Evolutionary conservation across 2,329 filamentous ascomycete genomes (phyloP).

Genomic region (Aspergillus glaucus): DNA sequence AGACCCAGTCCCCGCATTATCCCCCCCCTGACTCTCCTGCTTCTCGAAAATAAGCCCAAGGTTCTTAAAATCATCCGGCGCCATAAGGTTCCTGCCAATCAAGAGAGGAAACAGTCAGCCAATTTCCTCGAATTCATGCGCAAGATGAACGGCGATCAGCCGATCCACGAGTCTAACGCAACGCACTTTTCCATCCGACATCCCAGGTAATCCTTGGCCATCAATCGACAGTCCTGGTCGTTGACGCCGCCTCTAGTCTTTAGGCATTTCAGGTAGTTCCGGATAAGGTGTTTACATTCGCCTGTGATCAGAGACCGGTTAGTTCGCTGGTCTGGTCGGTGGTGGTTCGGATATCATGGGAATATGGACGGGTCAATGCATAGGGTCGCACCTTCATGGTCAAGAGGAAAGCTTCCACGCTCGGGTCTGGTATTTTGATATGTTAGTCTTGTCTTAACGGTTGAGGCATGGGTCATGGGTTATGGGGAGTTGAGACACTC

Average conservation of each 20-base stretch:
- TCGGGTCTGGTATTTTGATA: conserved; percentile 59
- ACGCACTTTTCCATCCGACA: conserved; percentile 92
- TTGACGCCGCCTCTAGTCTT: conserved; percentile 79
- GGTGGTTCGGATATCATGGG: neutral
- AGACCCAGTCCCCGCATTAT: neutral
- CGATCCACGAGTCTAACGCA: neutral
- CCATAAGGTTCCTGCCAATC: conserved; percentile 78
- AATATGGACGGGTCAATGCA: neutral
- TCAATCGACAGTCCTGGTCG: conserved; percentile 71
- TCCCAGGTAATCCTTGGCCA: conserved; percentile 81
- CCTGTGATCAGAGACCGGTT: conserved; percentile 44
- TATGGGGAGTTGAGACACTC: conserved; percentile 29
- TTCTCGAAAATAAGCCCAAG: conserved; percentile 65
- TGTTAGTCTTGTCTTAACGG: neutral
- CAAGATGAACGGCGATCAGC: conserved; percentile 1
- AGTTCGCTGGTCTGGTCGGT: neutral
- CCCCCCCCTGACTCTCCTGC: conserved; percentile 13
- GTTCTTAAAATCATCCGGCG: conserved; percentile 89
- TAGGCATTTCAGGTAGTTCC: conserved; percentile 77
- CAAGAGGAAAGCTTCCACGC: conserved; percentile 90
- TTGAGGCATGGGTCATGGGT: conserved; percentile 1
- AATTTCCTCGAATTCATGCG: neutral
- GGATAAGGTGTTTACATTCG: conserved; percentile 89
- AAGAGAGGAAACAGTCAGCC: neutral
- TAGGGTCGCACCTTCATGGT: conserved; percentile 65